Conservation (phyloP, 1,284 basidiomycete genomes). For the Austropuccinia psidii region DNA sequence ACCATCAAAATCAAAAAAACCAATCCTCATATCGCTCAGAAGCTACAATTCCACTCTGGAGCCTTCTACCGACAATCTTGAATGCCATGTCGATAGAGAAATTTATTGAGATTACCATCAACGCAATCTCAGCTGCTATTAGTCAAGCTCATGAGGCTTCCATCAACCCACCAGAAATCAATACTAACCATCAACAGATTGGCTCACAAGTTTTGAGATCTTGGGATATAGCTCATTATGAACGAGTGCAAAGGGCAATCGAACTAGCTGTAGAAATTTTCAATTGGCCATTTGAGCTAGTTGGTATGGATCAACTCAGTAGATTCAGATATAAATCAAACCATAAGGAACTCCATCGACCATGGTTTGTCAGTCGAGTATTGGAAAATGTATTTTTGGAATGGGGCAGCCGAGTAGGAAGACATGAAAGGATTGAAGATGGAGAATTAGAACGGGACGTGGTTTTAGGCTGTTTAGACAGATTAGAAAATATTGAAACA, state of each 20-base stretch:
- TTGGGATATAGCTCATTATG: background rate
- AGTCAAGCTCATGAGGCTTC: no score
- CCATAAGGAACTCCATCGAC: background rate
- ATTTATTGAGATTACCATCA: slow-evolving; percentile 9
- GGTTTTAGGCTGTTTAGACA: slow-evolving; percentile 8
- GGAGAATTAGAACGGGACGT: slow-evolving; percentile 17
- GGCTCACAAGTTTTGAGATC: background rate
- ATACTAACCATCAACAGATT: no score
- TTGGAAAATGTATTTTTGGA: slow-evolving; percentile 3
- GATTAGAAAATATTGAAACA: background rate
- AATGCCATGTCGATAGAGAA: background rate
- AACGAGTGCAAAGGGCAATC: slow-evolving; percentile 7
- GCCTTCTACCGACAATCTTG: slow-evolving; percentile 5
- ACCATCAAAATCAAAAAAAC: background rate
- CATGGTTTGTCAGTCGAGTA: background rate
- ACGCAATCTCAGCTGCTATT: background rate
- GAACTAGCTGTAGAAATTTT: slow-evolving; percentile 10
- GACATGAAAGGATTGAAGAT: slow-evolving; percentile 2
- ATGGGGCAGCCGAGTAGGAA: slow-evolving; percentile 1
- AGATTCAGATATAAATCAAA: background rate
- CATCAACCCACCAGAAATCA: no score
- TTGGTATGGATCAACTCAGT: background rate
- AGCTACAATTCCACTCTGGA: slow-evolving; percentile 24
- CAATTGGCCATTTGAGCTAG: slow-evolving; percentile 1
- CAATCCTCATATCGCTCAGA: background rate